phyloP scores from a whole-genome alignment of 2,329 filamentous ascomycete species.

The Xylariaceae sp. region DNA sequence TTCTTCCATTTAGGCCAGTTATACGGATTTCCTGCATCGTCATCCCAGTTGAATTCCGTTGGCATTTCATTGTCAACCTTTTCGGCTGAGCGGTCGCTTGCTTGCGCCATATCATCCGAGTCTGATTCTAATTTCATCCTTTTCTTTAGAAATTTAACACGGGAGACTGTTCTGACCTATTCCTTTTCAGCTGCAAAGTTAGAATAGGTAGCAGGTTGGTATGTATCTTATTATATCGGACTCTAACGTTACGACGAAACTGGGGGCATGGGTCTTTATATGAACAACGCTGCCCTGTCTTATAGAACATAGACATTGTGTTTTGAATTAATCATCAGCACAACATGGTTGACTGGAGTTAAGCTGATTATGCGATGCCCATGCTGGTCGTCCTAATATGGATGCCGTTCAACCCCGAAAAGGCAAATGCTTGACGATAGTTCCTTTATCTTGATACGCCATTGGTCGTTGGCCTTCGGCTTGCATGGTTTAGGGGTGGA shows the following conservation, averaged over 20 bases:
- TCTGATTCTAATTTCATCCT: no score
- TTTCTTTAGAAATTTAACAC: no score
- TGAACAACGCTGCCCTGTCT: neutral
- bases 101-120: slow-evolving; percentile 2
- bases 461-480: neutral
- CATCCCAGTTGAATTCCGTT: slow-evolving; percentile 44
- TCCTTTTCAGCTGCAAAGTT: no score
- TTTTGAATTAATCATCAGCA: neutral
- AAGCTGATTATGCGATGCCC: neutral
- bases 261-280: neutral
- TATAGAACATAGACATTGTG: neutral
- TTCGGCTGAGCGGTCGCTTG: neutral
- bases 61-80: neutral
- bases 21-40: slow-evolving; percentile 54
- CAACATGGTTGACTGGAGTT: neutral
- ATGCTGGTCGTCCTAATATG: neutral
- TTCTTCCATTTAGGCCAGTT: slow-evolving; percentile 57
- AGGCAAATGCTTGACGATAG: neutral
- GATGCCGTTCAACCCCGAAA: no score
- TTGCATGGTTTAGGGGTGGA: neutral
- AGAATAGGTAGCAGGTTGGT: no score
- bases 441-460: neutral
- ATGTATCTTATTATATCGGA: neutral
- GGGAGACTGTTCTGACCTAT: no score
- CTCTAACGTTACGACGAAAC: neutral